Conservation (phyloP, 2,329 filamentous ascomycete species). For the Aspergillus ruber region DNA sequence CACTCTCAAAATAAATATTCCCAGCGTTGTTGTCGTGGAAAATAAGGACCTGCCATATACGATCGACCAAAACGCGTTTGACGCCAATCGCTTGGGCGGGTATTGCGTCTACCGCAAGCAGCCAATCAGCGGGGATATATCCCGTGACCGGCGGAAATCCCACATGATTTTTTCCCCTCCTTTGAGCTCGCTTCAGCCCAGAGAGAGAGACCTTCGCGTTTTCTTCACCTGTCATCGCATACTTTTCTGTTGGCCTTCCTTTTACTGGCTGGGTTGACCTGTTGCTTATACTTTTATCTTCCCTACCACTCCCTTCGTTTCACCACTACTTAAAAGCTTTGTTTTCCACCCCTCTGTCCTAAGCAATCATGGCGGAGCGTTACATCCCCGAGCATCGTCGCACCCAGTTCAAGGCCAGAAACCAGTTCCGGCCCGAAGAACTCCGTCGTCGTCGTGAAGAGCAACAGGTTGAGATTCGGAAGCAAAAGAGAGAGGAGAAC, state of each 20-base stretch:
- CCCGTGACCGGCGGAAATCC: conserved; percentile 7
- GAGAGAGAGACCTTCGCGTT: conserved; percentile 10
- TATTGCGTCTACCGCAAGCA: conserved; percentile 19
- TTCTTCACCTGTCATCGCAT: conserved; percentile 4
- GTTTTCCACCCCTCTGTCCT: conserved; percentile 12
- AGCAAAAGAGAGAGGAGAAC: conserved; percentile 98
- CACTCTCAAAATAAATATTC: neutral
- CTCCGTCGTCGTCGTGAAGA: conserved; percentile 96
- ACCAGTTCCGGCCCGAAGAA: conserved; percentile 98
- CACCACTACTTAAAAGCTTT: conserved; percentile 9
- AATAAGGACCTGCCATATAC: neutral
- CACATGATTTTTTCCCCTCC: conserved; percentile 20
- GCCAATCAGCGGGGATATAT: conserved; percentile 10
- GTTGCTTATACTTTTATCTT: conserved; percentile 14
- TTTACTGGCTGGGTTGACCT: neutral
- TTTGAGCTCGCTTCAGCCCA: conserved; percentile 12
- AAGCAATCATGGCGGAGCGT: conserved; percentile 79
- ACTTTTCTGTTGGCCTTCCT: neutral
- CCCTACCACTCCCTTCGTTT: conserved; percentile 12
- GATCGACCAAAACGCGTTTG: neutral
- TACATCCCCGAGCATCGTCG: conserved; percentile 99
- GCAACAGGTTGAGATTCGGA: conserved; percentile 98
- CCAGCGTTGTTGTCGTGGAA: neutral
- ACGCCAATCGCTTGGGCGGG: conserved; percentile 22
- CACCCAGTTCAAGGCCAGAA: conserved; percentile 99